Evolutionary conservation across 2,329 filamentous ascomycete genomes (phyloP).

Genomic region (Fusarium austroafricanum): DNA sequence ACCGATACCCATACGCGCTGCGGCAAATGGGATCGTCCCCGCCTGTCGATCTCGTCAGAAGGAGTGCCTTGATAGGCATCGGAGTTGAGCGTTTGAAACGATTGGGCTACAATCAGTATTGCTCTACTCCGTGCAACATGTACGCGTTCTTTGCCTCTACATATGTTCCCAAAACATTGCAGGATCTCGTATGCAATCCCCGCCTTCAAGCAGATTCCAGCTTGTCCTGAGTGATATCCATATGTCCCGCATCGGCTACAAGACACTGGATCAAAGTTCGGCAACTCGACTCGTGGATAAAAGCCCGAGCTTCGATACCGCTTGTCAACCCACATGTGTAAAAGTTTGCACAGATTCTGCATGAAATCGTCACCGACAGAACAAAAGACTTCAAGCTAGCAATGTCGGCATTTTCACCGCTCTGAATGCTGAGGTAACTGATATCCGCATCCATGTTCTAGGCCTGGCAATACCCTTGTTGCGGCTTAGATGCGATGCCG

Average conservation of each 20-base stretch:
- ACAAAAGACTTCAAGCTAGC: slow-evolving; percentile 1
- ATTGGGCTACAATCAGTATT: slow-evolving; percentile 8
- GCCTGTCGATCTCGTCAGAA: slow-evolving; percentile 36
- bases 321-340: slow-evolving; percentile 13
- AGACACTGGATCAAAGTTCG: slow-evolving; percentile 21
- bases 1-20: background rate
- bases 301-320: no score
- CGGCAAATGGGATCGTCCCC: slow-evolving; percentile 27
- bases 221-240: background rate
- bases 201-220: background rate
- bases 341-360: slow-evolving; percentile 10
- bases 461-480: slow-evolving; percentile 19
- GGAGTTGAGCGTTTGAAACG: slow-evolving; percentile 15
- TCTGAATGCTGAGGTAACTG: slow-evolving; percentile 18
- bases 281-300: background rate
- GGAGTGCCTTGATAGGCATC: slow-evolving; percentile 5
- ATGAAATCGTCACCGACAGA: slow-evolving; percentile 48
- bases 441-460: slow-evolving; percentile 20
- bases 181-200: slow-evolving; percentile 5
- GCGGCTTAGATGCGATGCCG: slow-evolving; percentile 19
- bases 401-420: slow-evolving; percentile 43
- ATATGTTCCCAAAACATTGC: background rate
- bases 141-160: background rate
- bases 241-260: slow-evolving; percentile 19
- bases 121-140: background rate